Evolutionary conservation across 805 yeast species (phyloP).

Genomic region (Starmerella bombicola): DNA sequence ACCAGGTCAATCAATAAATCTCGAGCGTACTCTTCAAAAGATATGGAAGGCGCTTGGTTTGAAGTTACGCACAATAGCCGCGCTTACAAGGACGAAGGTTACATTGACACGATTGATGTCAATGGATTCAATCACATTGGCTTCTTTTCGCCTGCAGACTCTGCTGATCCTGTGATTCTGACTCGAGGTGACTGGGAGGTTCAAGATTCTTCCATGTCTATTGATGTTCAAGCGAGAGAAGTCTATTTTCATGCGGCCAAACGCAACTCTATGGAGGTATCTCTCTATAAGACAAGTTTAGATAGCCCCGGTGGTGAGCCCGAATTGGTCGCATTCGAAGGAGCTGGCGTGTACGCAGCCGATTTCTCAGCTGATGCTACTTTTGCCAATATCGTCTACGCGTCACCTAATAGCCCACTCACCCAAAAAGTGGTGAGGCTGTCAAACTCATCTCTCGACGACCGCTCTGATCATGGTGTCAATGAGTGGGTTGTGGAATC

Average conservation of each 20-base stretch:
- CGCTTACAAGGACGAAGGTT: conserved; percentile 48
- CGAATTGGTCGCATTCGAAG: conserved; percentile 39
- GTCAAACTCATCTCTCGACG: not conserved
- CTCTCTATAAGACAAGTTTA: conserved; percentile 57
- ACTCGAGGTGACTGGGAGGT: conserved; percentile 86
- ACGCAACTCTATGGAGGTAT: conserved; percentile 72
- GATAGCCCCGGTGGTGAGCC: conserved; percentile 33
- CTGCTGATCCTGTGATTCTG: conserved; percentile 43
- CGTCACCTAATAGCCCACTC: conserved; percentile 68
- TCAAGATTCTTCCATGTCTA: conserved; percentile 47
- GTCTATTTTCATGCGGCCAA: conserved; percentile 62
- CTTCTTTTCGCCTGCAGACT: conserved; percentile 60
- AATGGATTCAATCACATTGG: conserved; percentile 64
- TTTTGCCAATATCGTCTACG: conserved; percentile 54
- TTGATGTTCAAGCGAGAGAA: conserved; percentile 37
- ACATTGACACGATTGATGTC: conserved; percentile 52
- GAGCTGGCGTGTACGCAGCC: conserved; percentile 54
- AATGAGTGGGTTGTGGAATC: conserved; percentile 27
- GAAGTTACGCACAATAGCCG: conserved; percentile 57
- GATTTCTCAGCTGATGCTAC: conserved; percentile 73
- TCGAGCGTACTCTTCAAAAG: conserved; percentile 36
- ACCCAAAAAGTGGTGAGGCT: conserved; percentile 56
- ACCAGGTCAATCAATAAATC: conserved; percentile 31
- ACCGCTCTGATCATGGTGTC: conserved; percentile 24
- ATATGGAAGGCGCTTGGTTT: conserved; percentile 53